Percentiles rank a stretch among this genome's conserved stretches.
Evolutionary conservation across 2,329 filamentous ascomycete genomes (phyloP).

Genomic region (Aspergillus fijiensis): DNA sequence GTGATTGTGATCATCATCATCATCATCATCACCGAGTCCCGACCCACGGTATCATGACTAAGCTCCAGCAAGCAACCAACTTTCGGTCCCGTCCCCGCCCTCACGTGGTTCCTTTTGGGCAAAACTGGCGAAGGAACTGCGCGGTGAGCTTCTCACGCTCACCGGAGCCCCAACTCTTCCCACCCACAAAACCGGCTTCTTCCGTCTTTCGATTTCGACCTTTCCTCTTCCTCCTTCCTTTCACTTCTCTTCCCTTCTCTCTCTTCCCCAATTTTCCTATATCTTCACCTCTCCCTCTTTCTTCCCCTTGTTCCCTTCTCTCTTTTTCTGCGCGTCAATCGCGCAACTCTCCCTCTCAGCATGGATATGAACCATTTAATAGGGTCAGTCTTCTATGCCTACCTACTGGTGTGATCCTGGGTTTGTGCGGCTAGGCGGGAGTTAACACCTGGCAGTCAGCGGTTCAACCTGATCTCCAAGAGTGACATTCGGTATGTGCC

Average conservation of each 20-base stretch:
- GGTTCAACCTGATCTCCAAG: slow-evolving; percentile 95
- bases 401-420: slow-evolving; percentile 29
- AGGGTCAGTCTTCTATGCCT: slow-evolving; percentile 40
- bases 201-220: slow-evolving; percentile 16
- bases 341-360: slow-evolving; percentile 34
- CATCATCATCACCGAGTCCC: background rate
- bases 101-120: slow-evolving; percentile 2
- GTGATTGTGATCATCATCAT: background rate
- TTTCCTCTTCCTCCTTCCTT: slow-evolving; percentile 30
- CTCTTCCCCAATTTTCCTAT: slow-evolving; percentile 24
- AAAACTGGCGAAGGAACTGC: slow-evolving; percentile 29
- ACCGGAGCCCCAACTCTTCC: slow-evolving; percentile 33
- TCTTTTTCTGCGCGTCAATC: slow-evolving; percentile 30
- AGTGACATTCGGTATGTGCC: slow-evolving; percentile 86
- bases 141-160: slow-evolving; percentile 29
- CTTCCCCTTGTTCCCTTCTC: slow-evolving; percentile 16
- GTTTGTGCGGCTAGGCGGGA: slow-evolving; percentile 36
- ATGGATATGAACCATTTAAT: slow-evolving; percentile 54
- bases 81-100: background rate
- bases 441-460: slow-evolving; percentile 62
- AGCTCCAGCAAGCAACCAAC: background rate
- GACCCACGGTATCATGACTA: background rate
- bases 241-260: slow-evolving; percentile 24
- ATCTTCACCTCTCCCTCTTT: slow-evolving; percentile 24
- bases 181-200: slow-evolving; percentile 27